phyloP scores from a whole-genome alignment of 208 protist species.

The Leishmania guyanensis region DNA sequence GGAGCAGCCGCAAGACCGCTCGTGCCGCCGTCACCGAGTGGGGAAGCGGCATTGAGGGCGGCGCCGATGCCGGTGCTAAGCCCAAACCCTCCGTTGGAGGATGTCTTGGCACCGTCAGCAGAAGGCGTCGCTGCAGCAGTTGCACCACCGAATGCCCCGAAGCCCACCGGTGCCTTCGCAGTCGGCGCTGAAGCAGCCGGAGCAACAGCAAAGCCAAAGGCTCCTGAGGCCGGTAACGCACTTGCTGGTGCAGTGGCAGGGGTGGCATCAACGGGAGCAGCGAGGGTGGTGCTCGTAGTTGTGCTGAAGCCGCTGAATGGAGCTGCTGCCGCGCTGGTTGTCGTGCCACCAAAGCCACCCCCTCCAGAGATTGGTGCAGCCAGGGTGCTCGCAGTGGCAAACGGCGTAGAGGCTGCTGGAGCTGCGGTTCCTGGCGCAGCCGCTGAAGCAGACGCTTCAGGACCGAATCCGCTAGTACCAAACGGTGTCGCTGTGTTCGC shows the following conservation, averaged over 20 bases:
- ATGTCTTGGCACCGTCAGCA: background rate
- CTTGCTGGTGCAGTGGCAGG: slow-evolving; percentile 12
- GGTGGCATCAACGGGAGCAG: slow-evolving; percentile 3
- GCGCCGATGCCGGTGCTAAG: background rate
- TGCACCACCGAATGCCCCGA: slow-evolving; percentile 9
- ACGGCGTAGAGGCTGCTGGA: slow-evolving; percentile 7
- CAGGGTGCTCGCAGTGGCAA: background rate
- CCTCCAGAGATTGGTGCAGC: background rate
- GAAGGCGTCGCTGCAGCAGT: background rate
- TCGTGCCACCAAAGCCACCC: background rate
- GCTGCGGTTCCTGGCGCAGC: slow-evolving; percentile 8
- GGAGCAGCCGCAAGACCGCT: background rate
- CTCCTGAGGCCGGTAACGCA: background rate
- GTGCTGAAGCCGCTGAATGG: slow-evolving; percentile 3
- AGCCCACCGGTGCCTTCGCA: slow-evolving; percentile 11
- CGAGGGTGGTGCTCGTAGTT: background rate
- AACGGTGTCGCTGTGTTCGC: slow-evolving; percentile 3
- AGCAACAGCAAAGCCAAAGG: background rate
- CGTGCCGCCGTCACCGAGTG: background rate
- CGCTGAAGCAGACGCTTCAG: slow-evolving; percentile 13
- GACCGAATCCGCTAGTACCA: slow-evolving; percentile 24
- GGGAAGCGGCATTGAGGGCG: background rate
- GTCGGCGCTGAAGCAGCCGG: slow-evolving; percentile 7
- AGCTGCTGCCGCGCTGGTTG: background rate
- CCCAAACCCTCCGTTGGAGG: slow-evolving; percentile 1